These are phyloP conservation scores for Paraurostyla sp. DNA, from an alignment of 73 alveolate genomes.

Conservation along the genomic window DNA sequence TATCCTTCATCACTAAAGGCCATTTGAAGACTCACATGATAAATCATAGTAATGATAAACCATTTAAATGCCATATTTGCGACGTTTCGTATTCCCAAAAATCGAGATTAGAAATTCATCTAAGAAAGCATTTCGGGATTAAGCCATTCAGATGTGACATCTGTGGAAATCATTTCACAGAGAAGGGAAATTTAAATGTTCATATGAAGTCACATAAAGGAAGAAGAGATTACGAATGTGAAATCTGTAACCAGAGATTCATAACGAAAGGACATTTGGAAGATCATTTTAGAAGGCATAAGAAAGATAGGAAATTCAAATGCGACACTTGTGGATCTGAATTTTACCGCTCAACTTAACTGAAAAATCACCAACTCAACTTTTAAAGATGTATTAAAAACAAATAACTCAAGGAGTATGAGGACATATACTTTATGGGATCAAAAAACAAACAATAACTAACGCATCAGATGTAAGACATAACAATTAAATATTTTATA, in stretches of 20 bases:
- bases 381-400: conserved; percentile 1
- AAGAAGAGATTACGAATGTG: conserved; percentile 1
- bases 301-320: conserved; percentile 58
- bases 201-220: conserved; percentile 59
- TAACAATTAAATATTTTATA: neutral
- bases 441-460: neutral
- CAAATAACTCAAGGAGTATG: neutral
- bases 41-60: conserved; percentile 49
- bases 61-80: conserved; percentile 47
- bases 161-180: conserved; percentile 75
- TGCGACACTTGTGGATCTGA: conserved; percentile 79
- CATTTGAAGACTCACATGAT: conserved; percentile 60
- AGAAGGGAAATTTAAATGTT: conserved; percentile 69
- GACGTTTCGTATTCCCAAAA: conserved; percentile 17
- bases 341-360: conserved; percentile 84
- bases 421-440: neutral
- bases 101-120: conserved; percentile 42
- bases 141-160: conserved; percentile 75
- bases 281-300: conserved; percentile 36
- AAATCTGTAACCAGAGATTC: conserved; percentile 41
- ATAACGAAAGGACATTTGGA: conserved; percentile 58
- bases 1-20: conserved; percentile 60
- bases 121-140: conserved; percentile 67
- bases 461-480: neutral
- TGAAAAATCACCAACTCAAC: conserved; percentile 77